Conservation (phyloP, 2,329 filamentous ascomycete genomes). For the Mariannaea sp. region DNA sequence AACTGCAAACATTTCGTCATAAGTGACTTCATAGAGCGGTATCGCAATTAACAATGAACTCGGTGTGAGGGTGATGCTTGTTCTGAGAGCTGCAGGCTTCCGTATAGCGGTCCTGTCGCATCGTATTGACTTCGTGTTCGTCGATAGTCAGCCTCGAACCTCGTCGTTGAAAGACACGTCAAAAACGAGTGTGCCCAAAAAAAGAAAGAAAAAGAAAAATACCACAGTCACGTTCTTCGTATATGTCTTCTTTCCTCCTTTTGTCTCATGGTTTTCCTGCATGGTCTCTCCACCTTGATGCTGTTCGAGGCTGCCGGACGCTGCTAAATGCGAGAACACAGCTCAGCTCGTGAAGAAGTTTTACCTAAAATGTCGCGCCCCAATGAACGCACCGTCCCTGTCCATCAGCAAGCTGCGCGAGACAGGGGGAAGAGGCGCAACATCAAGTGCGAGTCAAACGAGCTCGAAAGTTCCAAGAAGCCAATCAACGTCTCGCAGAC, state of each 20-base stretch:
- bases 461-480: too few species aligned
- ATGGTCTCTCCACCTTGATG: neutral
- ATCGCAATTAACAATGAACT: too few species aligned
- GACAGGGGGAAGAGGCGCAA: conserved; percentile 1
- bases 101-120: neutral
- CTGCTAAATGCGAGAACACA: too few species aligned
- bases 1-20: neutral
- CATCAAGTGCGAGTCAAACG: neutral
- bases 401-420: neutral
- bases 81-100: neutral
- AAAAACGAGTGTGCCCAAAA: too few species aligned
- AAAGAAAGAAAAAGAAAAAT: neutral
- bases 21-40: too few species aligned
- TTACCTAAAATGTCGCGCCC: neutral
- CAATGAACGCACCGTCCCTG: neutral
- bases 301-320: neutral
- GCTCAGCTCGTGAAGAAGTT: neutral
- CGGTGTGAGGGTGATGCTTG: neutral
- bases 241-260: neutral
- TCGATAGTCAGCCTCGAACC: neutral
- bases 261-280: neutral
- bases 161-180: neutral
- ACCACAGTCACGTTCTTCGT: too few species aligned
- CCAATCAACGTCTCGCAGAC: conserved; percentile 11
- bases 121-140: conserved; percentile 1